Conservation (phyloP, 2,329 filamentous ascomycete species). For the Neonectria ditissima region DNA sequence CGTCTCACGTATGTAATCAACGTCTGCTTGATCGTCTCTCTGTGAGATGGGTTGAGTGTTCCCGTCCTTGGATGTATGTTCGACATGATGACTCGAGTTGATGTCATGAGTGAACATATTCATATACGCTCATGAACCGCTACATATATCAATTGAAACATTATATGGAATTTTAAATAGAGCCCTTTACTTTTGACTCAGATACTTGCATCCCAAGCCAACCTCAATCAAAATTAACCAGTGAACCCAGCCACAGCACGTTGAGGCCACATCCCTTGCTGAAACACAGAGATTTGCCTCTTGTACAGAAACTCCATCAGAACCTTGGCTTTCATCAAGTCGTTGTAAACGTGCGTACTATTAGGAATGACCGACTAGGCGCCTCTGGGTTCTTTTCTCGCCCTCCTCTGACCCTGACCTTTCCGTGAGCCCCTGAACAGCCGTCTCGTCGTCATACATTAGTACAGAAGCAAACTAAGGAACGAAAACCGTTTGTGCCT, state of each 20-base stretch:
- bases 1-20: not conserved
- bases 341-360: not conserved
- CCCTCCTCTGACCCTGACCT: not conserved
- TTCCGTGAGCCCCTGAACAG: not conserved
- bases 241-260: not conserved
- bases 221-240: not conserved
- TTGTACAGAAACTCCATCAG: not conserved
- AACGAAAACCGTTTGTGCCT: not conserved
- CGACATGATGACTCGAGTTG: not conserved
- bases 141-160: not conserved
- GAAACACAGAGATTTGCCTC: not conserved
- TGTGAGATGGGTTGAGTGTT: not conserved
- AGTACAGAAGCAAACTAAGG: constrained; percentile 22
- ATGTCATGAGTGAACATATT: not conserved
- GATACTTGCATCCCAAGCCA: not conserved
- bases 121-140: not conserved
- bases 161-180: not conserved
- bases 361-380: constrained; percentile 18
- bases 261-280: not conserved
- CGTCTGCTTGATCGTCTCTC: not conserved
- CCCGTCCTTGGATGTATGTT: not conserved
- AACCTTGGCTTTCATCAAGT: constrained; percentile 1
- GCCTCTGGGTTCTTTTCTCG: constrained; percentile 18
- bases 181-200: not conserved
- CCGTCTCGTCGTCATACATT: constrained; percentile 30